These are phyloP conservation scores for Glarea lozoyensis DNA, from an alignment of 495 filamentous ascomycete species.

Conservation along the genomic window DNA sequence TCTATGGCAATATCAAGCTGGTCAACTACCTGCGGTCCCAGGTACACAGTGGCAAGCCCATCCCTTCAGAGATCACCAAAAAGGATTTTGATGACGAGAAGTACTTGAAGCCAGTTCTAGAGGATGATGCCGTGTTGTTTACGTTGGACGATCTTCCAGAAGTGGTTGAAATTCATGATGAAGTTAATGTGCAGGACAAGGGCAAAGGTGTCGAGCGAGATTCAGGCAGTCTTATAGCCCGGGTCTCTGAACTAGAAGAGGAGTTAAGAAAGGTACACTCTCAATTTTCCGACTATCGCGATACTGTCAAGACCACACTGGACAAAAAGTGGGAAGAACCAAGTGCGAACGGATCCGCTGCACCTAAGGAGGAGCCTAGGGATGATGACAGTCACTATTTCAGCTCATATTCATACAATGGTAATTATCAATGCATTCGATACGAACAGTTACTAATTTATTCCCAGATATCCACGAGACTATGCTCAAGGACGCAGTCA, in stretches of 20 bases:
- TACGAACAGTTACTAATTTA: background rate
- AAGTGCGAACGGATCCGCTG: conserved; percentile 18
- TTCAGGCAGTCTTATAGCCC: conserved; percentile 37
- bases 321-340: conserved; percentile 55
- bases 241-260: conserved; percentile 59
- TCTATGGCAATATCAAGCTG: conserved; percentile 72
- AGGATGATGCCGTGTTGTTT: conserved; percentile 82
- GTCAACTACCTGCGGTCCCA: conserved; percentile 70
- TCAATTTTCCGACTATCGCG: conserved; percentile 65
- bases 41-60: conserved; percentile 40
- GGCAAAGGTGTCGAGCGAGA: conserved; percentile 25
- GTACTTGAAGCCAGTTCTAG: conserved; percentile 75
- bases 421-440: conserved; percentile 28
- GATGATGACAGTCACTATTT: conserved; percentile 67
- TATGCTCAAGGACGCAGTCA: conserved; percentile 93
- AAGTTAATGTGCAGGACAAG: conserved; percentile 27
- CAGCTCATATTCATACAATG: conserved; percentile 69
- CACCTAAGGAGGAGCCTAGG: conserved; percentile 24
- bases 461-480: conserved; percentile 73
- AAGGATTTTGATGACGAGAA: conserved; percentile 60
- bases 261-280: conserved; percentile 52
- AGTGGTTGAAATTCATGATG: conserved; percentile 23
- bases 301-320: conserved; percentile 59
- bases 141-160: conserved; percentile 67
- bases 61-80: conserved; percentile 46